phyloP scores from a whole-genome alignment of 1,284 basidiomycete species.

The Puccinia hordei region DNA sequence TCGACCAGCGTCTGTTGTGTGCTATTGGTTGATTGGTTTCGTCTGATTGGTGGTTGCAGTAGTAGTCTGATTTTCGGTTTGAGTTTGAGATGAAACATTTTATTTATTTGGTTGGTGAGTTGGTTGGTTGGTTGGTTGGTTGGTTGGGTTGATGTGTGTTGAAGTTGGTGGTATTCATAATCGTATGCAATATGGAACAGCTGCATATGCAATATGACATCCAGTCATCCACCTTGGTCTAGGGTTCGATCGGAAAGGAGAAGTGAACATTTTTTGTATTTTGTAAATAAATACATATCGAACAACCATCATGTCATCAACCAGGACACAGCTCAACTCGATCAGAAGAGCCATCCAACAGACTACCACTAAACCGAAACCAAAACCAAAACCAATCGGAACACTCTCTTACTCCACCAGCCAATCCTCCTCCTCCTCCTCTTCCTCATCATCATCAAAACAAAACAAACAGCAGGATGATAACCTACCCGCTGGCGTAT shows the following conservation, averaged over 20 bases:
- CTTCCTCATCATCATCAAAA: slow-evolving; percentile 26
- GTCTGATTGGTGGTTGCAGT: background rate
- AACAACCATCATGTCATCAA: slow-evolving; percentile 1
- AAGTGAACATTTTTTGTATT: too few relatives aligned
- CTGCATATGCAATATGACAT: background rate
- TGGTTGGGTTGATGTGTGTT: background rate
- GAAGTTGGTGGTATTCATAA: too few relatives aligned
- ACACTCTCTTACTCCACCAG: background rate
- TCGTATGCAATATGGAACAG: slow-evolving; percentile 5
- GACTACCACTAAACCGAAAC: background rate
- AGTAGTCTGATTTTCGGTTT: background rate
- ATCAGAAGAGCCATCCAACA: slow-evolving; percentile 18
- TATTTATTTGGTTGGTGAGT: background rate
- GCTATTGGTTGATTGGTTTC: background rate
- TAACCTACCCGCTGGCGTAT: slow-evolving; percentile 25
- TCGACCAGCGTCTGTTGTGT: slow-evolving; percentile 81
- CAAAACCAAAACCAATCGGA: background rate
- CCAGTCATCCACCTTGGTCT: background rate
- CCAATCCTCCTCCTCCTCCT: slow-evolving; percentile 7
- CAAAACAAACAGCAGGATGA: slow-evolving; percentile 47
- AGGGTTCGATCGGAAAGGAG: too few relatives aligned
- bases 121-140: background rate
- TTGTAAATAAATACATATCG: too few relatives aligned
- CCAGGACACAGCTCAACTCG: background rate
- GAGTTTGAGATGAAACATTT: background rate